A percentile compares a stretch with the other conserved stretches of the same genome.
Conservation (phyloP, 2,329 filamentous ascomycete species). For the Calycina marina region DNA sequence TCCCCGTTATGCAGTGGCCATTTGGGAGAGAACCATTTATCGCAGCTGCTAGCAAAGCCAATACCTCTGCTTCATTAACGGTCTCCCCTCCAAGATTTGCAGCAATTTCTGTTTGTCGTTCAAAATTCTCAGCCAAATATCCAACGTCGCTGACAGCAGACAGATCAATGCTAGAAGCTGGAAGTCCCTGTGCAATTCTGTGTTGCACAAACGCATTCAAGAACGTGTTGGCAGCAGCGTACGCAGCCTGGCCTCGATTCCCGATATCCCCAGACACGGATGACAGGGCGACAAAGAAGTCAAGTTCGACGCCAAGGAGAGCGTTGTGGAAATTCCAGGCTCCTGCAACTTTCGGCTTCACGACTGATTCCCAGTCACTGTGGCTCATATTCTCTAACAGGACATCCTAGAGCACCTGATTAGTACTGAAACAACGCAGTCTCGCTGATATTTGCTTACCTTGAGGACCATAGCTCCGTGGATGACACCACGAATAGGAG, state of each 20-base stretch:
- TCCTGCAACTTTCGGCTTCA: slow-evolving; percentile 22
- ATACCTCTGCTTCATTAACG: no score
- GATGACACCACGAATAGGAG: slow-evolving; percentile 29
- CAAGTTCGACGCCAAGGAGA: slow-evolving; percentile 14
- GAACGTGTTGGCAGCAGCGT: slow-evolving; percentile 35
- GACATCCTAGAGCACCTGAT: slow-evolving; percentile 1
- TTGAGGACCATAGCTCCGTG: slow-evolving; percentile 30
- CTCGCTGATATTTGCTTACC: slow-evolving; percentile 3
- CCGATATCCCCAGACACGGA: slow-evolving; percentile 18
- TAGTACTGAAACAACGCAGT: neutral
- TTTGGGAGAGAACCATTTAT: no score
- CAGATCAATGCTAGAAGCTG: slow-evolving; percentile 34
- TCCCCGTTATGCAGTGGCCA: no score
- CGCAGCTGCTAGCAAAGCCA: no score
- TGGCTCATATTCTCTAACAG: slow-evolving; percentile 21
- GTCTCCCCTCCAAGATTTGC: no score
- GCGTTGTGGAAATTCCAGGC: slow-evolving; percentile 10
- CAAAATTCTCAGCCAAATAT: slow-evolving; percentile 6
- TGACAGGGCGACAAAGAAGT: slow-evolving; percentile 27
- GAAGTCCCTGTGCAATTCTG: slow-evolving; percentile 25
- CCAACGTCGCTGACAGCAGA: slow-evolving; percentile 32
- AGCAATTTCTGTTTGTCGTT: neutral
- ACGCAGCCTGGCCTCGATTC: slow-evolving; percentile 27
- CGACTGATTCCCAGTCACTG: slow-evolving; percentile 22
- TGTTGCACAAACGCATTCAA: slow-evolving; percentile 28